Conservation (phyloP, 139 green algal genomes). For the Closterium sp. region DNA sequence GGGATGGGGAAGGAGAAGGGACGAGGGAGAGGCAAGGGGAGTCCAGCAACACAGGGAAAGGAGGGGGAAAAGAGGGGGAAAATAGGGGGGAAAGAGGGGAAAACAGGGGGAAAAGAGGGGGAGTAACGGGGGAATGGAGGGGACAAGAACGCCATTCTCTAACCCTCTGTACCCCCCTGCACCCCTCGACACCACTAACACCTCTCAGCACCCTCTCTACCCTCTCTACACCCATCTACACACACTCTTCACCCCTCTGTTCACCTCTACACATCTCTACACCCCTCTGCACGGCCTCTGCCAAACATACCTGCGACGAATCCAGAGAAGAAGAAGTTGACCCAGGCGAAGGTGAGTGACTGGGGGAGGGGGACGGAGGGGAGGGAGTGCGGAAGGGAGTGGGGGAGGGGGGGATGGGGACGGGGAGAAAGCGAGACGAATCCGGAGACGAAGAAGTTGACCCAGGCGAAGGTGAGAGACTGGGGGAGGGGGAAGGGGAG, state of each 20-base stretch:
- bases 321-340: slow-evolving; percentile 67
- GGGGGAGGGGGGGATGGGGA: background rate
- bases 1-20: background rate
- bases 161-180: too few species aligned
- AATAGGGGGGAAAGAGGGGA: background rate
- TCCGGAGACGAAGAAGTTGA: too few species aligned
- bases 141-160: too few species aligned
- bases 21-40: background rate
- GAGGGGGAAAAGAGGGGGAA: background rate
- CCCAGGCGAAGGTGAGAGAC: too few species aligned
- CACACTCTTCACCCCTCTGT: background rate
- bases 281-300: background rate
- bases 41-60: background rate
- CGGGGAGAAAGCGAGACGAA: too few species aligned
- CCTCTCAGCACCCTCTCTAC: too few species aligned
- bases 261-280: too few species aligned
- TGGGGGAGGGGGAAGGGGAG: too few species aligned
- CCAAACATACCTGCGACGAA: slow-evolving; percentile 51
- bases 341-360: slow-evolving; percentile 54
- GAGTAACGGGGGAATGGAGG: too few species aligned
- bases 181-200: too few species aligned
- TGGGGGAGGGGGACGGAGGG: background rate
- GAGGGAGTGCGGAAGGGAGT: background rate
- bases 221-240: background rate
- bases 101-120: background rate